Base-by-base conservation (phyloP, 257 asterid species). In the Rubia yunnanensis region DNA sequence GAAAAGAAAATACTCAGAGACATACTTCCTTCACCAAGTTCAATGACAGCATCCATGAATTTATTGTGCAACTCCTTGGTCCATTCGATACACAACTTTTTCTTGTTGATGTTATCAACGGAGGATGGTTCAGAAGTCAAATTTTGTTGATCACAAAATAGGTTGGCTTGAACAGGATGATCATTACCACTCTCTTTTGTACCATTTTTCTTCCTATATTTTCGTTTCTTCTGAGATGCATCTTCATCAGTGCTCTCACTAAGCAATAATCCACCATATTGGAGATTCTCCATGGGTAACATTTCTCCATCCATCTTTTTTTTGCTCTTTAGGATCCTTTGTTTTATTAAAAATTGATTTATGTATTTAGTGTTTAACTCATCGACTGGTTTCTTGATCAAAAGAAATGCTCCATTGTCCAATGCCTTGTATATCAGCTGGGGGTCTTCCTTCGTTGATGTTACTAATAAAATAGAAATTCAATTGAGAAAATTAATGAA, bases 1-100 rank as follows among this genome's bases (percentile, higher is more conserved):
- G 5, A 50, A 50, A 20, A n/a, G 2, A 6, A 50, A 20, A 18
- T n/a, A 8, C 0, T 20, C 5, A 50, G 27, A 17, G 2, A 26
- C 73, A 7, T 77, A 77, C 81, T 73, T 70, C 73, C 78, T 60
- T 77, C 73, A 60, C 73, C 78, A 55, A 77, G 81, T 48, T 65
- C 36, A 17, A 5, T 0, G 0, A 73, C 53, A 10, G 62, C 81
- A n/a, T 65, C 36, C 34, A 48, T 34, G 64, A 73, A 77, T 31
- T 69, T 77, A 1, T 6, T 28, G 48, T 70, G 78, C n/a, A 77
- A 75, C 11, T 69, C 78, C 6, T 0, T 3, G 5, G 75, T 72
- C 78, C 75, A 72, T 7, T 64, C 70, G 3, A 54, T 49, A 18
- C 76, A 72, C 17, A 20, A 24, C 44, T 67, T 73, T 68, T 30